Base-by-base conservation (phyloP, 2,329 filamentous ascomycete genomes). In the Cytospora mali region DNA sequence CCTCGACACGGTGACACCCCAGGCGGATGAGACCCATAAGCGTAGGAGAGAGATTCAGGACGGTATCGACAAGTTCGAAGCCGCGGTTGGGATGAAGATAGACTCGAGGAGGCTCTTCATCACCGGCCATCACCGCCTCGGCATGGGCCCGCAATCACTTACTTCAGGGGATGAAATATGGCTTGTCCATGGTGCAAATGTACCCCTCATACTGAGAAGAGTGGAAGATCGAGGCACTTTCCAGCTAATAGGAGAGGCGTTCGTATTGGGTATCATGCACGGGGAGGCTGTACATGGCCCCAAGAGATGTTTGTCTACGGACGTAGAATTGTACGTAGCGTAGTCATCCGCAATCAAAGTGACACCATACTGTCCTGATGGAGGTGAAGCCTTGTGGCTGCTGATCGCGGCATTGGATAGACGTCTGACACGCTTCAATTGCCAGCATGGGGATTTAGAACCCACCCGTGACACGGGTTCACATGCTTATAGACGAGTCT, bases 61-160 rank as follows among this genome's bases (percentile, higher is more conserved):
- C 21, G 28, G 50, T 39, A 54, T 49, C 31, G 39, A 42, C 27
- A 60, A 5, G 35, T 27, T 54, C 28, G 50, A 49, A 23, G 27
- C 31, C 14, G 50, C 51, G 33, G 2, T 23, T 48, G 10, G 39
- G 50, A 49, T 13, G 39, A 25, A 48, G 27, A 35, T 11, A n/a
- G 50, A 48, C 14, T 10, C 10, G 6, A 6, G 33, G 11, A 3
- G 14, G 50, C 35, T 54, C 16, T 28, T 48, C 16, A 33, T 27
- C 14, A 31, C 31, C 21, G 16, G 21, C 16, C 6, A 1, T 25
- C n/a, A 54, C 21, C 28, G 23, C 27, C 23, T 42, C 16, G 50
- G n/a, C 23, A 21, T 49, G n/a, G 42, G 21, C 21, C 6, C 42
- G 18, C n/a, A 46, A 21, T 39, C 33, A 35, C 33, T 35, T 39